Conservation (phyloP, 306 rosid species). For the Dalbergia oliveri region DNA sequence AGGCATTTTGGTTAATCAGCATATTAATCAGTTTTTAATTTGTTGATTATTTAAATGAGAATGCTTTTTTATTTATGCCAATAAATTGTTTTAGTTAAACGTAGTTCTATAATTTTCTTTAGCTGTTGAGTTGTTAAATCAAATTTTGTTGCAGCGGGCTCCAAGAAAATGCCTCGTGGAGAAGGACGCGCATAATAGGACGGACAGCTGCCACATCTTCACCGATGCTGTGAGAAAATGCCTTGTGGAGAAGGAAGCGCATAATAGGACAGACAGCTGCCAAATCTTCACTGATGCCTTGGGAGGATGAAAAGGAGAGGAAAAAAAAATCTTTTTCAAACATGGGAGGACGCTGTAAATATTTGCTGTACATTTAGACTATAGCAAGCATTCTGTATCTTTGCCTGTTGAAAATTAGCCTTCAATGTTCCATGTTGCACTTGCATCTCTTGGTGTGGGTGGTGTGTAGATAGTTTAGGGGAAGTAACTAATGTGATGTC, state of each 20-base stretch:
- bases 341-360: constrained; percentile 37
- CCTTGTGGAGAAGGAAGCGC: constrained; percentile 75
- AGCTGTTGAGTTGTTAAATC: constrained; percentile 30
- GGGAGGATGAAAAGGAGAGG: neutral
- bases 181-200: constrained; percentile 58
- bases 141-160: constrained; percentile 52
- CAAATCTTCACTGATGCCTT: neutral
- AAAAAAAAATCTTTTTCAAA: neutral
- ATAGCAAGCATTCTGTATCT: neutral
- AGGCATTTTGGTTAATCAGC: neutral
- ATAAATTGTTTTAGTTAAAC: neutral
- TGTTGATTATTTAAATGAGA: neutral
- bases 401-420: constrained; percentile 35
- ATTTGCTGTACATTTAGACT: constrained; percentile 23
- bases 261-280: constrained; percentile 12
- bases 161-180: constrained; percentile 81
- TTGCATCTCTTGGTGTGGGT: constrained; percentile 16
- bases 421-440: constrained; percentile 43
- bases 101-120: neutral
- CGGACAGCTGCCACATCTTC: constrained; percentile 3
- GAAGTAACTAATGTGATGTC: neutral
- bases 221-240: constrained; percentile 50
- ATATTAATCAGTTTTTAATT: constrained; percentile 16
- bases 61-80: constrained; percentile 7
- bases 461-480: constrained; percentile 3